Percentiles rank a stretch among this genome's conserved stretches.
phyloP scores from a whole-genome alignment of 306 rosid species.

The Lablab purpureus region DNA sequence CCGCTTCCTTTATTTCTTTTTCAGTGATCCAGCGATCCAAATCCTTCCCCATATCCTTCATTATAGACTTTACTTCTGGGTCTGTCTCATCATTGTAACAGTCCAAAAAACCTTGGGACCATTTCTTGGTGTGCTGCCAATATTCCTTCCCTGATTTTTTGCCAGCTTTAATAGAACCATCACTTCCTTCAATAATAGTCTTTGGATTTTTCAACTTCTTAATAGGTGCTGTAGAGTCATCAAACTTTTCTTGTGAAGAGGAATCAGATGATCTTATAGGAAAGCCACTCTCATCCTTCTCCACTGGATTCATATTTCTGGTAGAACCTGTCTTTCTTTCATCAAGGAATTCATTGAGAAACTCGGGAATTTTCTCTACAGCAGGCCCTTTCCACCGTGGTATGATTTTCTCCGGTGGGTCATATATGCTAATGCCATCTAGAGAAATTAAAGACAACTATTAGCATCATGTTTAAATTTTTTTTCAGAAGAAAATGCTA shows the following conservation, averaged over 20 bases:
- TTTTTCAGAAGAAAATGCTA: constrained; percentile 33
- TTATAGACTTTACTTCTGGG: constrained; percentile 76
- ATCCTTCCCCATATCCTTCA: constrained; percentile 89
- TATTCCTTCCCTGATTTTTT: constrained; percentile 90
- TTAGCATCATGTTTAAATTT: constrained; percentile 44
- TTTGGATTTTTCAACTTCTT: constrained; percentile 53
- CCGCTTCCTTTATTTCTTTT: constrained; percentile 88
- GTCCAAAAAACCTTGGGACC: constrained; percentile 88
- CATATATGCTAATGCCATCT: constrained; percentile 92
- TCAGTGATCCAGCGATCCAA: constrained; percentile 95
- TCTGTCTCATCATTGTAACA: constrained; percentile 88
- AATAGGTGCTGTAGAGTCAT: constrained; percentile 38
- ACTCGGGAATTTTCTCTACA: constrained; percentile 74
- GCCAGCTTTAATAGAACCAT: constrained; percentile 85
- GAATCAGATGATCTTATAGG: constrained; percentile 55
- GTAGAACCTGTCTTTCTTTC: constrained; percentile 55
- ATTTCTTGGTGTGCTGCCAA: constrained; percentile 98
- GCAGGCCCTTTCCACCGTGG: constrained; percentile 94
- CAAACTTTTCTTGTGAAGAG: constrained; percentile 48
- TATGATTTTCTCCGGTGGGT: constrained; percentile 84
- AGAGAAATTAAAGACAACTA: constrained; percentile 38
- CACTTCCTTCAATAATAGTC: constrained; percentile 87
- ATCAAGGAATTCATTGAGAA: constrained; percentile 65
- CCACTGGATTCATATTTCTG: constrained; percentile 50
- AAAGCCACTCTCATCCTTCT: constrained; percentile 53